phyloP scores from a whole-genome alignment of 179 eudicot species.

The Silene vulgaris region DNA sequence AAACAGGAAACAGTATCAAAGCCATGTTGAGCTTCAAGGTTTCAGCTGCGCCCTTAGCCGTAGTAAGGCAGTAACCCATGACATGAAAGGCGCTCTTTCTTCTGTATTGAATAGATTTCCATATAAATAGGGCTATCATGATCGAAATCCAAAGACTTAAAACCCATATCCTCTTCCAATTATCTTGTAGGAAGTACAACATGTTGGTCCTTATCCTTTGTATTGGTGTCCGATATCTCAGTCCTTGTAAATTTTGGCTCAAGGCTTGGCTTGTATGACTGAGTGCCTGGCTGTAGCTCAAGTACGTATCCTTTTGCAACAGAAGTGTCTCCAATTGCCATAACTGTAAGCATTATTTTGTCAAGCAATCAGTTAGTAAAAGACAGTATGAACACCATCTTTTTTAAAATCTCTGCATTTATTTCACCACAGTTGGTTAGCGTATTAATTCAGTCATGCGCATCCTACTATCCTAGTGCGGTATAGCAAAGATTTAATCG shows the following conservation, averaged over 20 bases:
- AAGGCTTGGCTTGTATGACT: constrained; percentile 98
- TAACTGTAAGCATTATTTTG: constrained; percentile 48
- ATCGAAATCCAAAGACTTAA: constrained; percentile 64
- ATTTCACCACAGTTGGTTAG: not conserved
- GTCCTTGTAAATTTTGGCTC: constrained; percentile 89
- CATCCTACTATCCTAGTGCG: not conserved
- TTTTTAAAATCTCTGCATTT: constrained; percentile 8
- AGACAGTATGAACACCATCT: not conserved
- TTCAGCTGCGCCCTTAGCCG: constrained; percentile 98
- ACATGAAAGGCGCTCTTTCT: constrained; percentile 64
- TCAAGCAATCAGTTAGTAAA: constrained; percentile 13
- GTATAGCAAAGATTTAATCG: not conserved
- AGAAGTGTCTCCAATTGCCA: constrained; percentile 99
- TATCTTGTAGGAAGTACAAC: constrained; percentile 64
- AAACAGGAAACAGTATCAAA: constrained; percentile 79
- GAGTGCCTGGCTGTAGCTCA: constrained; percentile 99
- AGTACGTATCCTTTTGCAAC: constrained; percentile 90
- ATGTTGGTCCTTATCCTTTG: constrained; percentile 53
- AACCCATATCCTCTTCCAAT: constrained; percentile 93
- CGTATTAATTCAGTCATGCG: not conserved
- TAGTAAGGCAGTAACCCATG: constrained; percentile 91
- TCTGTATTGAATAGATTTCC: constrained; percentile 87
- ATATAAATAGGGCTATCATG: constrained; percentile 65
- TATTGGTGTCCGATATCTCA: constrained; percentile 55
- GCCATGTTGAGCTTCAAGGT: constrained; percentile 95